These are phyloP conservation scores for Ascochyta rabiei DNA, from an alignment of 2,329 filamentous ascomycete genomes.

Conservation along the genomic window DNA sequence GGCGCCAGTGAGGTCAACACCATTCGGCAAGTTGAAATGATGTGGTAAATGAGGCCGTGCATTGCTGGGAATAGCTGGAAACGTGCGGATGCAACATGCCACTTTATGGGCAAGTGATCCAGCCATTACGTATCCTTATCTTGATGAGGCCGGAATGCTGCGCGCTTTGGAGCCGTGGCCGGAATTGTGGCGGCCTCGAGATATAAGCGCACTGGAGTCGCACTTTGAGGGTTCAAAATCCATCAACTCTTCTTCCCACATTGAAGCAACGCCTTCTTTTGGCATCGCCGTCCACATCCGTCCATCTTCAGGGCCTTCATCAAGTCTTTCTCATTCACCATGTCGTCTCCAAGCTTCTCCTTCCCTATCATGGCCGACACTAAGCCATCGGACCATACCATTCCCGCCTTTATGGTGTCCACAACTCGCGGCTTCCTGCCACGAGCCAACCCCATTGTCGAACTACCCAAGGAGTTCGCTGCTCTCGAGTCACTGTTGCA, in stretches of 20 bases:
- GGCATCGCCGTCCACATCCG: neutral
- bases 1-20: slow-evolving; percentile 22
- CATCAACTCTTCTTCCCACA: slow-evolving; percentile 11
- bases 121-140: slow-evolving; percentile 48
- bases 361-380: slow-evolving; percentile 70
- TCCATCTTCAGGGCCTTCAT: neutral
- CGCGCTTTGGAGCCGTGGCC: slow-evolving; percentile 19
- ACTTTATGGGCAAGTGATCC: slow-evolving; percentile 30
- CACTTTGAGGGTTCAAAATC: slow-evolving; percentile 2
- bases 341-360: slow-evolving; percentile 39
- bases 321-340: slow-evolving; percentile 47
- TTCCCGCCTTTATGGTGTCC: slow-evolving; percentile 81
- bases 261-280: slow-evolving; percentile 3
- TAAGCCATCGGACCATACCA: slow-evolving; percentile 64
- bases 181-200: slow-evolving; percentile 45
- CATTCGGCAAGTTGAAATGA: neutral
- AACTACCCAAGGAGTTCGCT: slow-evolving; percentile 75
- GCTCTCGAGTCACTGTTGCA: slow-evolving; percentile 73
- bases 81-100: slow-evolving; percentile 7
- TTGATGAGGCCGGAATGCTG: slow-evolving; percentile 37
- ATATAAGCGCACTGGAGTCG: slow-evolving; percentile 43
- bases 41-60: slow-evolving; percentile 17
- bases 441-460: slow-evolving; percentile 55
- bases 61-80: slow-evolving; percentile 30
- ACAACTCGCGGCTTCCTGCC: slow-evolving; percentile 77